Percentiles rank a stretch among this genome's conserved stretches.
phyloP scores from a whole-genome alignment of 169 alveolate species.

The Perkinsus marinus region DNA sequence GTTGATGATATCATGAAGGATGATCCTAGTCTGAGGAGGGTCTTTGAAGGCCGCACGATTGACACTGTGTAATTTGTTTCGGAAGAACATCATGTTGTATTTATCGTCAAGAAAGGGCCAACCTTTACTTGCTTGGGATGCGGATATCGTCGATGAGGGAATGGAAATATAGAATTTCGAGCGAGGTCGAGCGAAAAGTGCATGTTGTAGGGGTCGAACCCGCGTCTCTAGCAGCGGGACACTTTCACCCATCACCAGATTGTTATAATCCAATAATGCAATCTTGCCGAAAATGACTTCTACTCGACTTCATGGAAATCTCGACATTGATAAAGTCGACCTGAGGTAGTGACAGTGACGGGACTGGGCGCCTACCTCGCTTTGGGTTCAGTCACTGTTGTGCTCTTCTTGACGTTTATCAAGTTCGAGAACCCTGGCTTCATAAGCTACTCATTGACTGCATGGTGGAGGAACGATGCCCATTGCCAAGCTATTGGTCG shows the following conservation, averaged over 20 bases:
- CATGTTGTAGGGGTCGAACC: background rate
- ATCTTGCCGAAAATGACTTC: no score
- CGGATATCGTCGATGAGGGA: no score
- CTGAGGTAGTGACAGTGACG: no score
- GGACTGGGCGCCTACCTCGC: background rate
- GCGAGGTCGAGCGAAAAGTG: no score
- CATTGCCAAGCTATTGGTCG: background rate
- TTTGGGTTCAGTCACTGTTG: background rate
- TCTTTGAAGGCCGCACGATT: background rate
- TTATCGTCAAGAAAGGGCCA: no score
- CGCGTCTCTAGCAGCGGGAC: background rate
- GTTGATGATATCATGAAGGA: background rate
- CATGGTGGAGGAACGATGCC: background rate
- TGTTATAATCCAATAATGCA: no score
- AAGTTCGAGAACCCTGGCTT: background rate
- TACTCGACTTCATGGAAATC: no score
- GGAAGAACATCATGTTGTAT: background rate
- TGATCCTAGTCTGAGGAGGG: background rate
- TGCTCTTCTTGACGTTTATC: background rate
- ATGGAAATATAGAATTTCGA: no score
- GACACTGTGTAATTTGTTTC: background rate
- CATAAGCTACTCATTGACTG: background rate
- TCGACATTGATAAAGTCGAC: no score
- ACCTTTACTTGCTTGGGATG: no score
- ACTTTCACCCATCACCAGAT: no score